These are phyloP conservation scores for Solanum appendiculatum DNA, from an alignment of 257 asterid species.

Conservation along the genomic window DNA sequence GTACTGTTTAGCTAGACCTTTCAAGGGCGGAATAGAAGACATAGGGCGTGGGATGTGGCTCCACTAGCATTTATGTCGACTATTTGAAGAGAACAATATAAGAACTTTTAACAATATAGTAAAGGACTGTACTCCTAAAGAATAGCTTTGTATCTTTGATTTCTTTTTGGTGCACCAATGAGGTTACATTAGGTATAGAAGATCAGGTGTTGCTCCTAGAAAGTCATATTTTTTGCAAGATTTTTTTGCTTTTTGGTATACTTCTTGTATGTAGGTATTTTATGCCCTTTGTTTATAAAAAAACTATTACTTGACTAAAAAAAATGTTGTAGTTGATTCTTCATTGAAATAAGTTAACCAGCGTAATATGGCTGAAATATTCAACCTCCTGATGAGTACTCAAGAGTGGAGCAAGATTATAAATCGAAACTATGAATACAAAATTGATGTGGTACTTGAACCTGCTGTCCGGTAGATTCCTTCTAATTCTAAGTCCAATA, in stretches of 20 bases:
- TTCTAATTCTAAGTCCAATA: background rate
- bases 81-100: background rate
- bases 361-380: background rate
- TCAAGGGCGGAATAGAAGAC: background rate
- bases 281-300: background rate
- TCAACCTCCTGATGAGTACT: background rate
- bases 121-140: background rate
- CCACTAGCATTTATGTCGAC: background rate
- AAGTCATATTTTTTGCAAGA: background rate
- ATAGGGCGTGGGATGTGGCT: background rate
- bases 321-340: background rate
- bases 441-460: background rate
- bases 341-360: background rate
- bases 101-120: background rate
- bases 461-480: background rate
- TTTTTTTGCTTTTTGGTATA: background rate
- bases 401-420: background rate
- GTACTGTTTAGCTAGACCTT: background rate
- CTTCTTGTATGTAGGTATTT: background rate
- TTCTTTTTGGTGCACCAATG: background rate
- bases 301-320: background rate
- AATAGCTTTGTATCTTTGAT: background rate
- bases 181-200: background rate
- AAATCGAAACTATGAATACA: background rate
- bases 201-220: background rate